These are phyloP conservation scores for Aspergillus cavernicola DNA, from an alignment of 495 filamentous ascomycete genomes.

Conservation along the genomic window DNA sequence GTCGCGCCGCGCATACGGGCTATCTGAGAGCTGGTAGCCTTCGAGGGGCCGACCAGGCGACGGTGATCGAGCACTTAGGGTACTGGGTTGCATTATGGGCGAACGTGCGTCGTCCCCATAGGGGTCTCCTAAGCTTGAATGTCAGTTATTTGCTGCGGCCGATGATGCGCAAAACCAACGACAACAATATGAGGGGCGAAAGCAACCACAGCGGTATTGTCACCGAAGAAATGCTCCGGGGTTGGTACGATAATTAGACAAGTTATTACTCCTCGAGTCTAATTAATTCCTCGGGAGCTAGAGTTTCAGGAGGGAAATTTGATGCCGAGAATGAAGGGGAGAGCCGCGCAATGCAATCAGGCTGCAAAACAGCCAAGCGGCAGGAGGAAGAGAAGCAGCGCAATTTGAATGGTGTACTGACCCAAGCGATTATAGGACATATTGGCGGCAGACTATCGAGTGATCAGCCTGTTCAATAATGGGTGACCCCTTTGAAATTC, in stretches of 20 bases:
- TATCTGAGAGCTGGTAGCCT: conserved; percentile 70
- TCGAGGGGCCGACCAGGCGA: conserved; percentile 57
- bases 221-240: neutral
- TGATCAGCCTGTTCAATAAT: conserved; percentile 21
- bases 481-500: conserved; percentile 23
- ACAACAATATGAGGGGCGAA: neutral
- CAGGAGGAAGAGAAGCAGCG: conserved; percentile 14
- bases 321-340: conserved; percentile 21
- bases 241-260: neutral
- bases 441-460: conserved; percentile 15
- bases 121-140: conserved; percentile 30
- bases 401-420: conserved; percentile 45
- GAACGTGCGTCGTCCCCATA: conserved; percentile 59
- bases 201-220: neutral
- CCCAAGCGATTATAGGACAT: conserved; percentile 70
- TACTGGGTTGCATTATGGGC: conserved; percentile 48
- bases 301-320: conserved; percentile 21
- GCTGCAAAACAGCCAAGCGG: neutral
- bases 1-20: conserved; percentile 49
- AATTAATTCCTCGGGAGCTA: conserved; percentile 15
- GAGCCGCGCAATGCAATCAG: conserved; percentile 12
- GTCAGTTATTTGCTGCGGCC: conserved; percentile 11
- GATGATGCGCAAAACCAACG: neutral
- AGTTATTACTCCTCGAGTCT: neutral
- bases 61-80: conserved; percentile 52